Conservation (phyloP, 192 early-diverging fungal species). For the Coemansia sp. region DNA sequence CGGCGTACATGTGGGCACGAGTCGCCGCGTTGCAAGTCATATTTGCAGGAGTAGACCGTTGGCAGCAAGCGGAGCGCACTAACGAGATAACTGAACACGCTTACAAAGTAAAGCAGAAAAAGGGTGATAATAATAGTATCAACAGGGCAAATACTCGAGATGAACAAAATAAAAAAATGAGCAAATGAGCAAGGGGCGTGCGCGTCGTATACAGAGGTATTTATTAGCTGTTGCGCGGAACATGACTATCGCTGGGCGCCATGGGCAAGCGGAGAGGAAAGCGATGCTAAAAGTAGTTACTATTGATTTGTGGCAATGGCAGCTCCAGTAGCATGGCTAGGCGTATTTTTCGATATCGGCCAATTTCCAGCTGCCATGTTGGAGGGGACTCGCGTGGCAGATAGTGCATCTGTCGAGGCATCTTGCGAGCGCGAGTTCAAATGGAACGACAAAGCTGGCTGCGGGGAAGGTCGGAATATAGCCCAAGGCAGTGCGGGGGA, state of each 20-base stretch:
- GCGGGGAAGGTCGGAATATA: background rate
- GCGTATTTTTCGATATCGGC: background rate
- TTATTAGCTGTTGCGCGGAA: background rate
- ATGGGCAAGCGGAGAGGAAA: background rate
- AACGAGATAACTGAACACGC: background rate
- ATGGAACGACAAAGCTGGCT: background rate
- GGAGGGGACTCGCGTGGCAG: background rate
- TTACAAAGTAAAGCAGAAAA: background rate
- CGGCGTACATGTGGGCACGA: background rate
- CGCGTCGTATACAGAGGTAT: background rate
- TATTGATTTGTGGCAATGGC: background rate
- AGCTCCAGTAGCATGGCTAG: background rate
- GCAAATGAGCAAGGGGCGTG: background rate
- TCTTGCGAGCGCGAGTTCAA: too few species aligned
- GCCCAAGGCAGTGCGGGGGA: background rate
- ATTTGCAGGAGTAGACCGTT: background rate
- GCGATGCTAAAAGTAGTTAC: background rate
- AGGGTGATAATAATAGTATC: background rate
- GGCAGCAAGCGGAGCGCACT: background rate
- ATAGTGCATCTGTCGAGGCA: too few species aligned
- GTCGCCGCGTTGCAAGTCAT: background rate
- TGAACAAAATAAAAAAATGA: background rate
- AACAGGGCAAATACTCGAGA: background rate
- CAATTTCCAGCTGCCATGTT: background rate
- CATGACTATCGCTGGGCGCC: background rate